Base-by-base conservation (phyloP, 1,139 yeast species). In the Sugiyamaella japonica region DNA sequence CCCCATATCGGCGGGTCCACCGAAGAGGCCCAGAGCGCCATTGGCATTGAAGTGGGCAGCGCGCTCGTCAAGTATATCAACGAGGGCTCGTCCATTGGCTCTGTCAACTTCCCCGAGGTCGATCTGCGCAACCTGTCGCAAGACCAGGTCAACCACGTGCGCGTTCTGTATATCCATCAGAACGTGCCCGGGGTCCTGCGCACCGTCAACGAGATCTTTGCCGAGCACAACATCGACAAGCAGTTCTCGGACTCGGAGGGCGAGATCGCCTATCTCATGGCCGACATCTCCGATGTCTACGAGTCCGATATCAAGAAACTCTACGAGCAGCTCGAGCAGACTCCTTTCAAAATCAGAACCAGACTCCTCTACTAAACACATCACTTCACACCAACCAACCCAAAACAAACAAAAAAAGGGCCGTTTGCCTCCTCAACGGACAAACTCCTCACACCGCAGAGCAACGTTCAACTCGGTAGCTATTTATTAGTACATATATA, bases 1-100 rank as follows among this genome's bases (percentile, higher is more conserved):
- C 99, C 99, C 38, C 99, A 93, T 70, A 93, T 93, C 66, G 99
- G 99, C 76, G 99, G 99, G 61, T 90, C 98, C 50, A 93, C 99
- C 48, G 98, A 93, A 75, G 99, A 93, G 77, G 99, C 99, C 34
- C 99, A 93, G 79, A 83, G 90, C 58, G 96, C 98, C 50, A 93
- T 93, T 70, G 99, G 99, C 75, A 79, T 91, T 59, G 99, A 93
- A 76, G 99, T 93, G 58, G 90, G 86, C 56, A 79, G 87, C 49
- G 83, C 96, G 32, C 80, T 93, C 69, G 79, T 91, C 62, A 89
- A 89, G 72, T 95, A 90, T 77, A 86, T 93, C 71, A 93, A 91
- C 74, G 99, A 93, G 77, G 99, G 99, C 77, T 80, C 85, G 66
- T 87, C 98, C n/a, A 81, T 81, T 55, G 98, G 97, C 67, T 93